Percentiles rank a stretch among this genome's conserved stretches.
phyloP scores from a whole-genome alignment of 306 rosid genomes.

The Cajanus cajan region DNA sequence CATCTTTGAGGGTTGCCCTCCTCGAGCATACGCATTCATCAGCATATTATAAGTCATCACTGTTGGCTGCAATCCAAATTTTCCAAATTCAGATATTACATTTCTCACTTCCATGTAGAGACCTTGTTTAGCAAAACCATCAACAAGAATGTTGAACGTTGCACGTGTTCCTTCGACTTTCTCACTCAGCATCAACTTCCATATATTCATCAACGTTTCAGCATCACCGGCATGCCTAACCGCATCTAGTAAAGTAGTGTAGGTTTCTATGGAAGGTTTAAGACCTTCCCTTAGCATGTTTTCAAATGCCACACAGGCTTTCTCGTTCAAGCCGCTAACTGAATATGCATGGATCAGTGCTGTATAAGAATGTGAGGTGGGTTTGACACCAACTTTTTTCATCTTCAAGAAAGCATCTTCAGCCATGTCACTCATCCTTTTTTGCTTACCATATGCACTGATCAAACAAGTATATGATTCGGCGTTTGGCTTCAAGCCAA shows the following conservation, averaged over 20 bases:
- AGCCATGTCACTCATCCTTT: conserved; percentile 78
- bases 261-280: conserved; percentile 86
- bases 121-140: conserved; percentile 94
- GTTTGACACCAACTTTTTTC: conserved; percentile 72
- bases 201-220: conserved; percentile 63
- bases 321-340: conserved; percentile 76
- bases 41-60: conserved; percentile 83
- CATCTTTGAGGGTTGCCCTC: conserved; percentile 75
- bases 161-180: conserved; percentile 64
- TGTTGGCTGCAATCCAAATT: conserved; percentile 72
- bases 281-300: conserved; percentile 66
- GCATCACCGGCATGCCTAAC: conserved; percentile 81
- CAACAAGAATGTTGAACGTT: conserved; percentile 75
- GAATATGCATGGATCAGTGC: conserved; percentile 91
- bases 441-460: conserved; percentile 83
- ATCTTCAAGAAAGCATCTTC: conserved; percentile 88
- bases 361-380: conserved; percentile 81
- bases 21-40: conserved; percentile 86
- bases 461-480: conserved; percentile 78
- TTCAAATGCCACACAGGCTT: conserved; percentile 72
- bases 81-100: conserved; percentile 70
- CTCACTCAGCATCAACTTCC: conserved; percentile 73
- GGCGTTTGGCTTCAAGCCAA: conserved; percentile 72
- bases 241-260: conserved; percentile 78
- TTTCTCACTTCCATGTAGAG: conserved; percentile 76